Percentiles rank a stretch among this genome's conserved stretches.
phyloP scores from a whole-genome alignment of 164 flowering plant species.

The Sedum album region DNA sequence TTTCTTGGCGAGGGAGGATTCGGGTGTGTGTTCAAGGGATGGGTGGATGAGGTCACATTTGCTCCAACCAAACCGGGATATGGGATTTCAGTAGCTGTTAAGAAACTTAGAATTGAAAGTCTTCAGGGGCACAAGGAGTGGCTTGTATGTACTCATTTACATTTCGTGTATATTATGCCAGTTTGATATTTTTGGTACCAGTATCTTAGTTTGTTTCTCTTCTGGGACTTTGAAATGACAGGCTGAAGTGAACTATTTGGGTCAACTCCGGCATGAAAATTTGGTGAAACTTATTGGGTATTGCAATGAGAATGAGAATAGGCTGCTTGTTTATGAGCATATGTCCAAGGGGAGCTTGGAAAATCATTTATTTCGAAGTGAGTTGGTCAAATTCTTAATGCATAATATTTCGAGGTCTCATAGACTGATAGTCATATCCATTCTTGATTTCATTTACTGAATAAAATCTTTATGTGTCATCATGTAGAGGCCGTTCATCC shows the following conservation, averaged over 20 bases:
- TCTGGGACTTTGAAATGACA: constrained; percentile 17
- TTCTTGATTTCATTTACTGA: not conserved
- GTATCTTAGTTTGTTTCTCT: not conserved
- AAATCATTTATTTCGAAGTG: constrained; percentile 83
- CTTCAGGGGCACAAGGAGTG: constrained; percentile 89
- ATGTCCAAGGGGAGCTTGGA: constrained; percentile 86
- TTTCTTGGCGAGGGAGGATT: constrained; percentile 90
- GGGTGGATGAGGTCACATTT: constrained; percentile 54
- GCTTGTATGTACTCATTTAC: constrained; percentile 47
- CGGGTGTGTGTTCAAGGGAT: constrained; percentile 83
- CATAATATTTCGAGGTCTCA: not conserved
- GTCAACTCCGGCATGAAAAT: constrained; percentile 58
- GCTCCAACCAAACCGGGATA: constrained; percentile 56
- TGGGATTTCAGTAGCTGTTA: constrained; percentile 66
- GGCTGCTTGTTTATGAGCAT: constrained; percentile 73
- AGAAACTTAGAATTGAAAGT: constrained; percentile 61
- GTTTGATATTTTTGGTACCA: constrained; percentile 1
- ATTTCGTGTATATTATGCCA: no score
- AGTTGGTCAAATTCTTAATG: not conserved
- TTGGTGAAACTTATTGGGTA: constrained; percentile 67
- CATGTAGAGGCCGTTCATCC: constrained; percentile 55
- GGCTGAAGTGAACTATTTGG: constrained; percentile 71
- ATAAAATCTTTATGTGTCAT: not conserved
- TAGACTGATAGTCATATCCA: no score
- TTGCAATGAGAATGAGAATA: constrained; percentile 50